phyloP scores from a whole-genome alignment of 1,139 yeast genomes.

The Diutina ranongensis region DNA sequence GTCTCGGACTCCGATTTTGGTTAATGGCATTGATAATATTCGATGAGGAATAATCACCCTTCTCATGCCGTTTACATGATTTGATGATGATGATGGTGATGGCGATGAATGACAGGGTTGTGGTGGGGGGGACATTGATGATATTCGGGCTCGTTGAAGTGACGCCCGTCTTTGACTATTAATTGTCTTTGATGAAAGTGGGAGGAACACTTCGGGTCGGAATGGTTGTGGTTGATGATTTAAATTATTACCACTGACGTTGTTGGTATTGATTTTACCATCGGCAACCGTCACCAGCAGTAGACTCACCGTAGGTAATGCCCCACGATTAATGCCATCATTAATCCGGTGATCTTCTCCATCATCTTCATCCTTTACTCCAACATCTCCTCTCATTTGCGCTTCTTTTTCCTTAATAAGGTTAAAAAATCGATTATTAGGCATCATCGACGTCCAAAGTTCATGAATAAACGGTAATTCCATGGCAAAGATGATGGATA shows the following conservation, averaged over 20 bases:
- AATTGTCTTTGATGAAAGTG: neutral
- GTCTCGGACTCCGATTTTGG: constrained; percentile 27
- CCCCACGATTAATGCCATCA: constrained; percentile 5
- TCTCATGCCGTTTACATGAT: constrained; percentile 14
- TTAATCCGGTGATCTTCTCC: constrained; percentile 5
- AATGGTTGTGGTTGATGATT: no score
- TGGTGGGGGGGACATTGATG: constrained; percentile 1
- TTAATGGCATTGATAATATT: constrained; percentile 31
- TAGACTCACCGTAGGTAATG: neutral
- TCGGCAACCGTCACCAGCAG: neutral
- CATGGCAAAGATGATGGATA: constrained; percentile 17
- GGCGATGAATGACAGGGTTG: constrained; percentile 9
- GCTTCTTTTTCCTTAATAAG: constrained; percentile 27
- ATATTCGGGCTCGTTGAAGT: constrained; percentile 1
- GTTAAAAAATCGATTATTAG: constrained; percentile 24
- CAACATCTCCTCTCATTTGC: constrained; percentile 13
- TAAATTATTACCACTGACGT: neutral
- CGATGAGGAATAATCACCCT: constrained; percentile 33
- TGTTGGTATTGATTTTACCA: neutral
- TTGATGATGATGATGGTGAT: constrained; percentile 6
- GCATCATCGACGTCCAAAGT: constrained; percentile 17
- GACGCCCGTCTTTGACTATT: neutral
- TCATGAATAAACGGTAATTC: constrained; percentile 25
- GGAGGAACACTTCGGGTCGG: neutral
- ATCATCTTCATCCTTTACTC: constrained; percentile 10